Percentiles rank a stretch among this genome's conserved stretches.
These are phyloP conservation scores for Rhododendron kiyosumense DNA, from an alignment of 148 eudicot species.

Conservation along the genomic window DNA sequence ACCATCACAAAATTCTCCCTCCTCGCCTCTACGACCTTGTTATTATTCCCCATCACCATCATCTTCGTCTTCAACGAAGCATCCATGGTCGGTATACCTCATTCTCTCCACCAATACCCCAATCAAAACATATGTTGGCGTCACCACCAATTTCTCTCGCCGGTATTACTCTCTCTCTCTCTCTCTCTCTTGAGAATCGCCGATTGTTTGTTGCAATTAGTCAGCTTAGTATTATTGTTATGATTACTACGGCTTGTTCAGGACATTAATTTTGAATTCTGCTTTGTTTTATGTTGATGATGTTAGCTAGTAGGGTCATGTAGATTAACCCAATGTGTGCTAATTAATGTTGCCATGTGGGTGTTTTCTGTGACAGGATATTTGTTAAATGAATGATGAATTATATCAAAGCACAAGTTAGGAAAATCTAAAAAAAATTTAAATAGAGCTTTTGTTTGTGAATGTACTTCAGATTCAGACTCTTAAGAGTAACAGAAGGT, in stretches of 20 bases:
- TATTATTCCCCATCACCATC: background rate
- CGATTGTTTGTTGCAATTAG: background rate
- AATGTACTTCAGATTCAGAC: no score
- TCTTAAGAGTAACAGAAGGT: background rate
- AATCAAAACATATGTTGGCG: slow-evolving; percentile 74
- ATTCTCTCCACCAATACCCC: slow-evolving; percentile 66
- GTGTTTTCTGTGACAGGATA: background rate
- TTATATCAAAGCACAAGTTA: no score
- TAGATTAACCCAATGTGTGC: background rate
- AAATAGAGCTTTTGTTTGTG: no score
- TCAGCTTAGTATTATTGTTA: no score
- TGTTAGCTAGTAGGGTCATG: background rate
- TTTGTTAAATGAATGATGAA: background rate
- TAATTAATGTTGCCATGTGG: background rate
- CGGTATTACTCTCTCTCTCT: slow-evolving; percentile 33
- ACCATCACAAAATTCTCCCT: no score
- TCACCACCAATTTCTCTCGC: slow-evolving; percentile 64
- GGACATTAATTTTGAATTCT: background rate
- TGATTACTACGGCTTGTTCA: background rate
- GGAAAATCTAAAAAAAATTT: no score
- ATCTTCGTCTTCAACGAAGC: background rate
- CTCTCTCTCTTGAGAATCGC: background rate
- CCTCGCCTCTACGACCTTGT: no score
- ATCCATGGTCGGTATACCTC: slow-evolving; percentile 54
- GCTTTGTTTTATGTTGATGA: background rate